phyloP scores from a whole-genome alignment of 1,284 basidiomycete species.

The Leccinum proliferum region DNA sequence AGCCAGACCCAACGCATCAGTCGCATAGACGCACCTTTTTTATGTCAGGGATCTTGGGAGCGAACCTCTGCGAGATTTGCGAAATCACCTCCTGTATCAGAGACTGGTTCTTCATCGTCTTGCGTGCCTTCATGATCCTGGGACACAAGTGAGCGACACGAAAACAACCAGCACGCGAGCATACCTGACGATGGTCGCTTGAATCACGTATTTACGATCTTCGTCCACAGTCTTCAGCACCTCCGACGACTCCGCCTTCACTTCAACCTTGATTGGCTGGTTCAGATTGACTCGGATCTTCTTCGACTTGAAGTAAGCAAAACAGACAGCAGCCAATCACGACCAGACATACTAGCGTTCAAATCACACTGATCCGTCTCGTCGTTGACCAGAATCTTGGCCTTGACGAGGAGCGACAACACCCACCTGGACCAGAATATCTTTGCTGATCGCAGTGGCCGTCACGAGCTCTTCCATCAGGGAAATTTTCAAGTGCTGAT shows the following conservation, averaged over 20 bases:
- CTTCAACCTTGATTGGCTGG: slow-evolving; percentile 91
- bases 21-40: slow-evolving; percentile 59
- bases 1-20: neutral
- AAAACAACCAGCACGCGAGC: neutral
- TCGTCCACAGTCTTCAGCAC: slow-evolving; percentile 93
- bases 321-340: neutral
- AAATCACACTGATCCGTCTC: slow-evolving; percentile 88
- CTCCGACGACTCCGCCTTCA: slow-evolving; percentile 87
- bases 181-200: slow-evolving; percentile 94
- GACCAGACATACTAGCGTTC: slow-evolving; percentile 65
- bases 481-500: no score
- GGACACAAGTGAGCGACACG: neutral
- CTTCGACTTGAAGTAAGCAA: slow-evolving; percentile 66
- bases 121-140: slow-evolving; percentile 97
- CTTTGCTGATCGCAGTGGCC: slow-evolving; percentile 82
- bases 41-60: slow-evolving; percentile 87
- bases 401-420: slow-evolving; percentile 80
- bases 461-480: slow-evolving; percentile 77
- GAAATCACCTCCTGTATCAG: slow-evolving; percentile 94
- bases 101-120: slow-evolving; percentile 95
- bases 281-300: slow-evolving; percentile 67
- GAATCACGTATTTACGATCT: slow-evolving; percentile 95
- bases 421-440: slow-evolving; percentile 75
- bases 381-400: slow-evolving; percentile 83
- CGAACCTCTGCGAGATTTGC: slow-evolving; percentile 65